phyloP scores from a whole-genome alignment of 2,329 filamentous ascomycete species.

The Venturia nashicola region DNA sequence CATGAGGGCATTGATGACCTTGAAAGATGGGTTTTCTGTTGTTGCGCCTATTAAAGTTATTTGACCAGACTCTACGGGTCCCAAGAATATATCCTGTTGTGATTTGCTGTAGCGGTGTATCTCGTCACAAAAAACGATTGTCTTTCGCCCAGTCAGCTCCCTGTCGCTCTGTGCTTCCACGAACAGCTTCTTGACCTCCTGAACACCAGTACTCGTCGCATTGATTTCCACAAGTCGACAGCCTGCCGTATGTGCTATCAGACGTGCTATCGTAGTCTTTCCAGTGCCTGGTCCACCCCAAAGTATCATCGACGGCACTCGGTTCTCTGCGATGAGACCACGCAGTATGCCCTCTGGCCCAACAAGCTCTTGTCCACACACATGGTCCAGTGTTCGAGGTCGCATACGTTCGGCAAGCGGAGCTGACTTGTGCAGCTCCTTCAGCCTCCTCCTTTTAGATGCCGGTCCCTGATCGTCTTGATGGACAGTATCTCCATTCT shows the following conservation, averaged over 20 bases:
- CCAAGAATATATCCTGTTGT: conserved; percentile 90
- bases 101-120: conserved; percentile 84
- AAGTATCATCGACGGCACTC: conserved; percentile 87
- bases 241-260: conserved; percentile 72
- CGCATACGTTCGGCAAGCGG: conserved; percentile 92
- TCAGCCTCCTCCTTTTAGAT: conserved; percentile 30
- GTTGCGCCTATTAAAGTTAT: conserved; percentile 91
- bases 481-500: background rate
- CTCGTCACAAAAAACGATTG: conserved; percentile 96
- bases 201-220: conserved; percentile 76
- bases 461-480: background rate
- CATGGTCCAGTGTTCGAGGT: conserved; percentile 68
- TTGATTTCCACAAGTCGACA: conserved; percentile 92
- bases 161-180: conserved; percentile 71
- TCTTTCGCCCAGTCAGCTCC: conserved; percentile 71
- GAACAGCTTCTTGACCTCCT: conserved; percentile 88
- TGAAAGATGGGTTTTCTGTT: conserved; percentile 94
- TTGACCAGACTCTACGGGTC: conserved; percentile 79
- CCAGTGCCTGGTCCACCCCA: conserved; percentile 77
- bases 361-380: conserved; percentile 85
- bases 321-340: conserved; percentile 71
- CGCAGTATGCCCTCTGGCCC: conserved; percentile 74
- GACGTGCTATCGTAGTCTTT: conserved; percentile 84
- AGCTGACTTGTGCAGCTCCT: conserved; percentile 53
- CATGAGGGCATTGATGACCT: conserved; percentile 75